phyloP scores from a whole-genome alignment of 345 rosid genomes.

The Populus pruinosa region DNA sequence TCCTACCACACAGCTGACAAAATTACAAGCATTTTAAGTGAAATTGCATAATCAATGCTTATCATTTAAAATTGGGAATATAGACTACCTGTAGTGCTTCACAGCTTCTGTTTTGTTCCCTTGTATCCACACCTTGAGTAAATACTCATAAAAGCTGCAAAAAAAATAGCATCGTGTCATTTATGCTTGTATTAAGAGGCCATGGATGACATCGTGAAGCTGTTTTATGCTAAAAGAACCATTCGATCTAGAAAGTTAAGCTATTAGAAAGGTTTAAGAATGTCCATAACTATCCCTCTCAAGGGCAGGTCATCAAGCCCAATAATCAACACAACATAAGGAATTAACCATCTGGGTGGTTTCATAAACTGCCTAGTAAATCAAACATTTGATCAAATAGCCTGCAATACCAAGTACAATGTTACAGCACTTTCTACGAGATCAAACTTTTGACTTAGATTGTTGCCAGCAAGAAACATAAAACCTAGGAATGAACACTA shows the following conservation, averaged over 20 bases:
- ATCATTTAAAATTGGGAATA: no score
- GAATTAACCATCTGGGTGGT: not conserved
- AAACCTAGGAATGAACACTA: no score
- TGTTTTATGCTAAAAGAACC: not conserved
- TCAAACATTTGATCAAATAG: not conserved
- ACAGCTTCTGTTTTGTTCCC: conserved; percentile 81
- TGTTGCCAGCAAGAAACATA: no score
- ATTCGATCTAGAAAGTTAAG: not conserved
- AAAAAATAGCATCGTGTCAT: not conserved
- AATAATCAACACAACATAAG: not conserved
- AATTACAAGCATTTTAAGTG: no score
- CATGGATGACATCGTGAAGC: no score
- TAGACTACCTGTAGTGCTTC: conserved; percentile 58
- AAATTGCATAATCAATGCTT: no score
- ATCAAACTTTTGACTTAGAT: not conserved
- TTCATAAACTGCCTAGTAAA: not conserved
- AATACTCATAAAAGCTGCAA: conserved; percentile 90
- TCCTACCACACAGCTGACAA: no score
- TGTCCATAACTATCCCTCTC: no score
- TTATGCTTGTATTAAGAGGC: no score
- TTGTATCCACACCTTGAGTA: conserved; percentile 96
- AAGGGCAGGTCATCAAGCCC: not conserved
- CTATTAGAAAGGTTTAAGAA: not conserved
- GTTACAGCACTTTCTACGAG: not conserved
- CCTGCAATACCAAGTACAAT: not conserved